phyloP scores from a whole-genome alignment of 352 stramenopile species.

The Pythium phragmitis region DNA sequence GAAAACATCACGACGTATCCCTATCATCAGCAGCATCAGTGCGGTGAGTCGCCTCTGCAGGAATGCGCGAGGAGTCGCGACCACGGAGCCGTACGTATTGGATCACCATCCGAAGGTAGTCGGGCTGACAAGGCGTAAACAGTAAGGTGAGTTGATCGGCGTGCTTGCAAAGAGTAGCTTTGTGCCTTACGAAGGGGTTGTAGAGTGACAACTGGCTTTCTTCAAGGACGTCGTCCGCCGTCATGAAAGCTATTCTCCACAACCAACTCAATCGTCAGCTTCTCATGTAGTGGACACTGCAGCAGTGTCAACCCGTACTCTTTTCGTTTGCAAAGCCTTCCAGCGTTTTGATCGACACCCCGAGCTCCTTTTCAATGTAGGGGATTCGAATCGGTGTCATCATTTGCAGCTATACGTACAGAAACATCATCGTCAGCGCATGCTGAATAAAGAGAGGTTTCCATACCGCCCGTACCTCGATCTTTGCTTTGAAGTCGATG shows the following conservation, averaged over 20 bases:
- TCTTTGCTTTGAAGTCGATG: conserved; percentile 75
- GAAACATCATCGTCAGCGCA: neutral
- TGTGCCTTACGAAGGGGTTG: conserved; percentile 67
- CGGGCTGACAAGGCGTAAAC: conserved; percentile 36
- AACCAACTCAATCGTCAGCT: neutral
- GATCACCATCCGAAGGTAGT: conserved; percentile 87
- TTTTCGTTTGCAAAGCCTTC: conserved; percentile 85
- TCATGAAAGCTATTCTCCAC: conserved; percentile 65
- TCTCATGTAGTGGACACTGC: neutral
- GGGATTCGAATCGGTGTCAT: conserved; percentile 86
- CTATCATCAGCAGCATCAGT: conserved; percentile 27
- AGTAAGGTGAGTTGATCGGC: neutral
- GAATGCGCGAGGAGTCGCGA: neutral
- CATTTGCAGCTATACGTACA: conserved; percentile 73
- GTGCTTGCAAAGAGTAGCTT: neutral
- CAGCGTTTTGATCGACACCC: conserved; percentile 68
- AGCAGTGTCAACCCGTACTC: conserved; percentile 32
- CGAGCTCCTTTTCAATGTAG: conserved; percentile 81
- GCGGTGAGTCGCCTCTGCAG: neutral
- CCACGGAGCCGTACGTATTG: conserved; percentile 61
- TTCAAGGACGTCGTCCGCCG: conserved; percentile 78
- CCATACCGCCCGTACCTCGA: conserved; percentile 49
- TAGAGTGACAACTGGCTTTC: conserved; percentile 81
- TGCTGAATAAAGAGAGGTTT: neutral
- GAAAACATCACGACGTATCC: conserved; percentile 90